Evolutionary conservation across 2,329 filamentous ascomycete species (phyloP).

Genomic region (Thelonectria discophora): DNA sequence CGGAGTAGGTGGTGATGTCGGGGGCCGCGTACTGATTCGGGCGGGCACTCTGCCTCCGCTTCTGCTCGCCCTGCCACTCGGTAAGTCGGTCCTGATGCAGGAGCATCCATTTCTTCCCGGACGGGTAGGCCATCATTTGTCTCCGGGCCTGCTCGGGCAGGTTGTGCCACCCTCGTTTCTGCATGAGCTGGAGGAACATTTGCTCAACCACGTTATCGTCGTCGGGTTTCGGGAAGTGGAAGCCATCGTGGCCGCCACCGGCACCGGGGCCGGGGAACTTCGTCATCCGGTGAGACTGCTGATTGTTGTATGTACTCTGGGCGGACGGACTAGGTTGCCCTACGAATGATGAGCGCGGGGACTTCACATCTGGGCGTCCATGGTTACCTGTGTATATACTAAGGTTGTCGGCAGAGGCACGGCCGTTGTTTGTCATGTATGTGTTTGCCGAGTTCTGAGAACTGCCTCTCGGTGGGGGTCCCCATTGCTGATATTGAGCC

Average conservation of each 20-base stretch:
- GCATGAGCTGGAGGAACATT: constrained; percentile 93
- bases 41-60: constrained; percentile 78
- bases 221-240: constrained; percentile 75
- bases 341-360: constrained; percentile 48
- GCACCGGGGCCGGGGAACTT: constrained; percentile 56
- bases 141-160: constrained; percentile 91
- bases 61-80: constrained; percentile 94
- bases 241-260: constrained; percentile 57
- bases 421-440: constrained; percentile 66
- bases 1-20: constrained; percentile 79
- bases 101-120: constrained; percentile 96
- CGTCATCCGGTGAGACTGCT: constrained; percentile 65
- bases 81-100: constrained; percentile 94
- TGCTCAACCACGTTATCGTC: constrained; percentile 88
- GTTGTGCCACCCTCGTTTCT: constrained; percentile 97
- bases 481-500: constrained; percentile 83
- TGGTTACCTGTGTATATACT: constrained; percentile 66
- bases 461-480: constrained; percentile 58
- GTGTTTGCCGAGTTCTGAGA: constrained; percentile 62
- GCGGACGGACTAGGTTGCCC: constrained; percentile 65
- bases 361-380: constrained; percentile 52
- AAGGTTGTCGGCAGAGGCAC: constrained; percentile 62
- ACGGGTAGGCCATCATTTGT: constrained; percentile 95
- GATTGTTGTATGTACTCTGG: constrained; percentile 61
- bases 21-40: constrained; percentile 74